These are phyloP conservation scores for Schizosaccharomyces japonicus DNA, from an alignment of 805 yeast genomes.

Conservation along the genomic window DNA sequence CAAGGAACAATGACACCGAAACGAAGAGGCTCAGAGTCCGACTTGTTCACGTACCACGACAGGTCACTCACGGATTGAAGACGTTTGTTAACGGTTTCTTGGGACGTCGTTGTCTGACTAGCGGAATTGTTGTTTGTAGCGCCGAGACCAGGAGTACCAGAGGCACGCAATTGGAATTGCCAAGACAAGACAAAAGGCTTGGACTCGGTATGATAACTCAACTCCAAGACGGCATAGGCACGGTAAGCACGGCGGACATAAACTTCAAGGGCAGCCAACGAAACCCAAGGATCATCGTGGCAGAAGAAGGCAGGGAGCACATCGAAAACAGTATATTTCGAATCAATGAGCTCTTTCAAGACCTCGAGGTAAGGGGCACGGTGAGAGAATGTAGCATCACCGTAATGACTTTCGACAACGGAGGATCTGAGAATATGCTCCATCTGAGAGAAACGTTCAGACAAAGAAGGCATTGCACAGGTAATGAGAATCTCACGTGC, in stretches of 20 bases:
- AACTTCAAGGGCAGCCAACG: slow-evolving; percentile 90
- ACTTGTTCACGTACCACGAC: slow-evolving; percentile 53
- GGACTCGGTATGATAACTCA: slow-evolving; percentile 32
- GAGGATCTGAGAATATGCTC: slow-evolving; percentile 85
- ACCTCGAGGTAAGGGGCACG: slow-evolving; percentile 60
- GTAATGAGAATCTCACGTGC: slow-evolving; percentile 92
- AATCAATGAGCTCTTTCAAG: slow-evolving; percentile 79
- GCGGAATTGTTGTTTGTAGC: slow-evolving; percentile 1
- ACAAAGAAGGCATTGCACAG: slow-evolving; percentile 86
- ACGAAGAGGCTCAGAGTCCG: slow-evolving; percentile 44
- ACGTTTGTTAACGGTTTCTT: slow-evolving; percentile 19
- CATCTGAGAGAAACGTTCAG: slow-evolving; percentile 89
- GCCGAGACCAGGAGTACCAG: slow-evolving; percentile 25
- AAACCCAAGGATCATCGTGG: slow-evolving; percentile 64
- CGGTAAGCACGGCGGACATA: slow-evolving; percentile 91
- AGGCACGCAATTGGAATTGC: slow-evolving; percentile 66
- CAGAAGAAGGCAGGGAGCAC: slow-evolving; percentile 78
- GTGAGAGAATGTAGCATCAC: slow-evolving; percentile 55
- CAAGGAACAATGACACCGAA: slow-evolving; percentile 67
- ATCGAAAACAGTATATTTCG: slow-evolving; percentile 87
- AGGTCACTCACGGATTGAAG: slow-evolving; percentile 58
- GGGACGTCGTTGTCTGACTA: background rate
- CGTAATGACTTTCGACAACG: slow-evolving; percentile 72
- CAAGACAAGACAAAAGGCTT: slow-evolving; percentile 52
- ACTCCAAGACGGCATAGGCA: slow-evolving; percentile 70